Base-by-base conservation (phyloP, 169 alveolate genomes). In the Cryptosporidium muris region DNA sequence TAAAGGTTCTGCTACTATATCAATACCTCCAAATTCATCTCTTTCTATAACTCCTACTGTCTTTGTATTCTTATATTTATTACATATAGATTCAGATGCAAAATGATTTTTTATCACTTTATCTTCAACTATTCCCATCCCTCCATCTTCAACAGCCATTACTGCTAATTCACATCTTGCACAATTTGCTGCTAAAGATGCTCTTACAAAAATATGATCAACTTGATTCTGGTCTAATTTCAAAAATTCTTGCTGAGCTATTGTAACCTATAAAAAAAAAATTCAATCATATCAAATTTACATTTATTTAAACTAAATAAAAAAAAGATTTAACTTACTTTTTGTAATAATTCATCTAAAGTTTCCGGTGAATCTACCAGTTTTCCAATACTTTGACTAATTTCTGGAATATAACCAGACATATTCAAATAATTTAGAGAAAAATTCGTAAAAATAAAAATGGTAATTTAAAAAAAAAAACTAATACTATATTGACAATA, bases 31-130 rank as follows among this genome's bases (percentile, higher is more conserved):
- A 53, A 56, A 62, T 45, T 65, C 88, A 52, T 88, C 91, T 14
- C 43, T 51, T 34, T 88, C 90, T 56, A 88, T 82, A 12, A 88
- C 88, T 6, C 91, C 91, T 36, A 80, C 81, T 16, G 91, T 88
- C 45, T 88, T 80, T 43, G 88, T 66, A 47, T 88, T 64, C 51
- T 64, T 88, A 66, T 88, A 82, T 51, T 51, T 81, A 51, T 47
- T 81, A 43, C 54, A 68, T 37, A 88, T 68, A 63, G 63, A 51
- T 25, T 81, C 91, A 16, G 90, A 81, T 42, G 90, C 52, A 64
- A 81, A 88, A 14, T 88, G 91, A 9, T 82, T 82, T 68, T 82
- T 82, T 25, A 82, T 82, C 9, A 65, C 40, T 11, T 82, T 82
- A 40, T 82, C 90, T 52, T 82, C 90, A 42, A 82, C 36, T 40